Evolutionary conservation across 1,284 basidiomycete species (phyloP).

Genomic region (Cryptococcus sp.): DNA sequence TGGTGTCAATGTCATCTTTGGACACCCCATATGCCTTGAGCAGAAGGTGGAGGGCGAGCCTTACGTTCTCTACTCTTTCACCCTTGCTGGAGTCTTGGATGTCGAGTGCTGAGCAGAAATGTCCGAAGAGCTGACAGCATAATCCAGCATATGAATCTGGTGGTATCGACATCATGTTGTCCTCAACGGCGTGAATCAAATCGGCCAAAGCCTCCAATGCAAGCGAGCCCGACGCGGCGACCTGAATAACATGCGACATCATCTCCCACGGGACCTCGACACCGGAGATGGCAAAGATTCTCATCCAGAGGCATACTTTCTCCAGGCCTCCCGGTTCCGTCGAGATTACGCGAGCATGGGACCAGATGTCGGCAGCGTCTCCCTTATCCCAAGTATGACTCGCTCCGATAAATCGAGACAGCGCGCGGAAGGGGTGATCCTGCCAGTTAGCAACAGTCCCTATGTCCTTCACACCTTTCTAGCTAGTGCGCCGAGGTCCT

Average conservation of each 20-base stretch:
- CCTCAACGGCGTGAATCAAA: neutral
- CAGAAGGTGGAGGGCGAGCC: neutral
- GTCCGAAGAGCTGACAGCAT: neutral
- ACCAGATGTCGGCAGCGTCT: slow-evolving; percentile 22
- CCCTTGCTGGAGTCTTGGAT: neutral
- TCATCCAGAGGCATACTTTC: slow-evolving; percentile 61
- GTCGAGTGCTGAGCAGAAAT: neutral
- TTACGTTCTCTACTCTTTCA: neutral
- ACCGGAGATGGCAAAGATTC: slow-evolving; percentile 62
- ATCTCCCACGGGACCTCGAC: slow-evolving; percentile 58
- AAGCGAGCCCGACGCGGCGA: neutral
- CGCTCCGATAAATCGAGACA: slow-evolving; percentile 57
- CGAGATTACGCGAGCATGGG: slow-evolving; percentile 18
- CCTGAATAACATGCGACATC: neutral
- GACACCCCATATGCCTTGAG: neutral
- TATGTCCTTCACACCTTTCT: slow-evolving; percentile 17
- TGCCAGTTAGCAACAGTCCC: neutral
- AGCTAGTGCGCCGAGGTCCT: slow-evolving; percentile 40
- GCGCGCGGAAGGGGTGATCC: slow-evolving; percentile 47
- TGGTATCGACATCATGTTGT: neutral
- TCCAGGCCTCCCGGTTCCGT: slow-evolving; percentile 47
- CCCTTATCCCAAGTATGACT: slow-evolving; percentile 47
- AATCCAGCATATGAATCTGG: neutral
- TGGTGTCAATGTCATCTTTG: neutral
- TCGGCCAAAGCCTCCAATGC: neutral